These are phyloP conservation scores for Chenopodium suecicum DNA, from an alignment of 148 eudicot genomes.

Conservation along the genomic window DNA sequence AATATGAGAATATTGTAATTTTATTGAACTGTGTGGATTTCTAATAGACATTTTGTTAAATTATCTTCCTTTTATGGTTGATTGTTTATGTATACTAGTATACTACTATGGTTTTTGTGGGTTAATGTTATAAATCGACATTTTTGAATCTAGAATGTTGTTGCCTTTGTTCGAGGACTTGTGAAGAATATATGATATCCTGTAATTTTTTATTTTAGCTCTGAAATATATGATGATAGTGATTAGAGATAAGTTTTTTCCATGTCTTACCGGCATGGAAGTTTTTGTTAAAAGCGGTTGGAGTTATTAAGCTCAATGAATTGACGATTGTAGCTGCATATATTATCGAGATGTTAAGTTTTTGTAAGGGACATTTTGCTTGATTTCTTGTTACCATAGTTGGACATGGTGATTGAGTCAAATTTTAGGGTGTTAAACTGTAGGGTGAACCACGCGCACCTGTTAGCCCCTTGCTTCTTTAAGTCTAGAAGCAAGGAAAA, in stretches of 20 bases:
- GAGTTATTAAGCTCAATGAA: neutral
- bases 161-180: neutral
- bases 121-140: neutral
- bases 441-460: slow-evolving; percentile 19
- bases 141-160: neutral
- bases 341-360: neutral
- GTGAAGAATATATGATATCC: neutral
- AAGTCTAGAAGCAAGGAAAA: slow-evolving; percentile 32
- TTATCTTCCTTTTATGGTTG: too few species aligned
- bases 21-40: too few species aligned
- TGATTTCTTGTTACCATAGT: slow-evolving; percentile 2
- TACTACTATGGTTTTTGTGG: too few species aligned
- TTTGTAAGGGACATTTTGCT: neutral
- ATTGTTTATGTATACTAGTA: too few species aligned
- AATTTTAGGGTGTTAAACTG: neutral
- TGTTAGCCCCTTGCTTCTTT: slow-evolving; percentile 36
- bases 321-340: neutral
- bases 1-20: too few species aligned
- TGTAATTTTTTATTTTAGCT: neutral
- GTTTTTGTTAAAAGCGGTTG: neutral
- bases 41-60: too few species aligned
- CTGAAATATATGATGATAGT: neutral
- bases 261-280: neutral
- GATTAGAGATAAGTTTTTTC: neutral
- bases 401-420: neutral